Evolutionary conservation across 495 filamentous ascomycete genomes (phyloP), one percentile per base, ranked within the genome.

Genomic region (Patellaria atrata): DNA sequence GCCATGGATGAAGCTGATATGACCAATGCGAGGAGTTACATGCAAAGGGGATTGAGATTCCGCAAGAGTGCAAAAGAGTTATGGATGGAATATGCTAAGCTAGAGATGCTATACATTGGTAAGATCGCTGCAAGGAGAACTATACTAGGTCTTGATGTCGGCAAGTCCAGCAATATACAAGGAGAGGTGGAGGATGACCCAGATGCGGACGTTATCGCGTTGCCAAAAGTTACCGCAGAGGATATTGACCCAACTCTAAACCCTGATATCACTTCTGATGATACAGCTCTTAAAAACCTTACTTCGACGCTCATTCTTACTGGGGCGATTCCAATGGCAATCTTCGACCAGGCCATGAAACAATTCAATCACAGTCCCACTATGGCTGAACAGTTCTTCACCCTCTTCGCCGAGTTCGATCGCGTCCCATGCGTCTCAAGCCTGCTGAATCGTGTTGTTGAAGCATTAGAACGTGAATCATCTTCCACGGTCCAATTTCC

Each of bases 101-200:
- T 92, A 58, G 89, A 97, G 61, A 77, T 93, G 71, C 78, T 86
- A 40, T 94, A 87, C 61, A 61, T 94, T 27, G 72, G 70, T 14
- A 83, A 84, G 53, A 73, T 94, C 46, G 73, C 77, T 27, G 66
- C 64, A 49, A 68, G 72, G 58, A 71, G 74, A 62, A 67, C 63
- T 42, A 71, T 84, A 36, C 52, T 86, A 27, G 78, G 73, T 1
- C 63, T 85, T 27, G 78, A 85, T 48, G 59, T 54, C 51, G 22
- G 55, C 25, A 41, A 33, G 13, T 33, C 27, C 53, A 19, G 40
- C 62, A 26, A 60, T 4, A 52, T 30, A 7, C 53, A 59, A 18
- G 54, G 52, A n/a, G 53, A 51, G 2, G 53, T 33, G 13, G 19
- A 50, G 9, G 56, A 62, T 20, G 62, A 61, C 4, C 33, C 36